Evolutionary conservation across 352 stramenopile genomes (phyloP).

Genomic region (Blastocystis sp.): DNA sequence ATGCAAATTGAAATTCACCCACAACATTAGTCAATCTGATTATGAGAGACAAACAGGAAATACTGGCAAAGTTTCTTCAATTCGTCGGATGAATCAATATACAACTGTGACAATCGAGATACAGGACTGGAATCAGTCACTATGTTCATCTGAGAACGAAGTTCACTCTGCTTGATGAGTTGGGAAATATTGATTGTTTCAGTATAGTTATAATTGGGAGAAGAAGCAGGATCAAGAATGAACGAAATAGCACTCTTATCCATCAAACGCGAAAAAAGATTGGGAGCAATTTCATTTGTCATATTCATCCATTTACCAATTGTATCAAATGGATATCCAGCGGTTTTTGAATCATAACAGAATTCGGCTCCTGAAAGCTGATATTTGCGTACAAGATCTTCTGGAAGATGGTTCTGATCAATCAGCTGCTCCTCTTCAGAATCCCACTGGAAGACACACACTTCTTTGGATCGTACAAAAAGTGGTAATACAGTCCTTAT

Average conservation of each 20-base stretch:
- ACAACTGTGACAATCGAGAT: not conserved
- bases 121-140: not conserved
- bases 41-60: not conserved
- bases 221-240: not conserved
- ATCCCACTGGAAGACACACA: not conserved
- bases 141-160: not conserved
- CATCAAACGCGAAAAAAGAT: not conserved
- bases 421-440: slow-evolving; percentile 14
- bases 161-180: not conserved
- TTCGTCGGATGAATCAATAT: slow-evolving; percentile 14
- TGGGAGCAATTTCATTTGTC: not conserved
- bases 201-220: slow-evolving; percentile 18
- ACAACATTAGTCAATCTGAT: not conserved
- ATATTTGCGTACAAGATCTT: not conserved
- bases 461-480: slow-evolving; percentile 39
- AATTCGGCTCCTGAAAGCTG: not conserved
- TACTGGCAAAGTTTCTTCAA: not conserved
- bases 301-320: slow-evolving; percentile 61
- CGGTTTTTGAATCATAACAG: slow-evolving; percentile 1
- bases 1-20: slow-evolving; percentile 38
- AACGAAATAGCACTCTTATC: not conserved
- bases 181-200: slow-evolving; percentile 16
- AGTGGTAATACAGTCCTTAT: slow-evolving; percentile 9
- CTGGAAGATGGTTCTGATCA: not conserved
- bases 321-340: slow-evolving; percentile 45